These are phyloP conservation scores for Saposhnikovia divaricata DNA, from an alignment of 129 eudicot species.

Conservation along the genomic window DNA sequence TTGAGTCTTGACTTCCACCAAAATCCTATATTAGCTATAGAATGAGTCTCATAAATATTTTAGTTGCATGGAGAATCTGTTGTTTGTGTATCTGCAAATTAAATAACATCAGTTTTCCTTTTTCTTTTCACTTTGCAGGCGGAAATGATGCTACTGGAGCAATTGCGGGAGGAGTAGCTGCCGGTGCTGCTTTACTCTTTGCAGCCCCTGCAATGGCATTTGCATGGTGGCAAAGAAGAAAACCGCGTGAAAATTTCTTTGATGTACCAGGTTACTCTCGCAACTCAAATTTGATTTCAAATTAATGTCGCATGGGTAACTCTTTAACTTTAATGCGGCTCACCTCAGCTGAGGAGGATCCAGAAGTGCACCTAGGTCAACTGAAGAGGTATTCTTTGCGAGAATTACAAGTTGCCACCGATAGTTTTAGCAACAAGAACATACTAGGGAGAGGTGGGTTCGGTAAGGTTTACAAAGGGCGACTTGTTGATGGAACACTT, in stretches of 20 bases:
- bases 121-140: slow-evolving; percentile 22
- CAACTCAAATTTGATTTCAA: background rate
- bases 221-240: slow-evolving; percentile 91
- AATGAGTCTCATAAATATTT: background rate
- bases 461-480: slow-evolving; percentile 88
- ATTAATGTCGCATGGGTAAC: background rate
- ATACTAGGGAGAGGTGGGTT: slow-evolving; percentile 89
- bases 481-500: slow-evolving; percentile 68
- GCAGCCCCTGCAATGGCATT: slow-evolving; percentile 93
- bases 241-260: slow-evolving; percentile 79
- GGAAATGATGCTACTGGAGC: slow-evolving; percentile 80
- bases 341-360: slow-evolving; percentile 84
- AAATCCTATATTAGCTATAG: background rate
- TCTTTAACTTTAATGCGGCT: background rate
- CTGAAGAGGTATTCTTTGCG: slow-evolving; percentile 76
- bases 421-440: slow-evolving; percentile 78
- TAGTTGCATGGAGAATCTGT: background rate
- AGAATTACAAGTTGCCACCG: slow-evolving; percentile 88
- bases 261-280: slow-evolving; percentile 71
- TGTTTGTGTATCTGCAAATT: background rate
- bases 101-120: background rate
- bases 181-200: slow-evolving; percentile 88
- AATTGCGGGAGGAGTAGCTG: slow-evolving; percentile 96
- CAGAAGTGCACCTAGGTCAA: slow-evolving; percentile 85
- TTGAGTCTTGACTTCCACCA: background rate